Base-by-base conservation (phyloP, 371 early-diverging fungal species). In the Lichtheimia ramosa region DNA sequence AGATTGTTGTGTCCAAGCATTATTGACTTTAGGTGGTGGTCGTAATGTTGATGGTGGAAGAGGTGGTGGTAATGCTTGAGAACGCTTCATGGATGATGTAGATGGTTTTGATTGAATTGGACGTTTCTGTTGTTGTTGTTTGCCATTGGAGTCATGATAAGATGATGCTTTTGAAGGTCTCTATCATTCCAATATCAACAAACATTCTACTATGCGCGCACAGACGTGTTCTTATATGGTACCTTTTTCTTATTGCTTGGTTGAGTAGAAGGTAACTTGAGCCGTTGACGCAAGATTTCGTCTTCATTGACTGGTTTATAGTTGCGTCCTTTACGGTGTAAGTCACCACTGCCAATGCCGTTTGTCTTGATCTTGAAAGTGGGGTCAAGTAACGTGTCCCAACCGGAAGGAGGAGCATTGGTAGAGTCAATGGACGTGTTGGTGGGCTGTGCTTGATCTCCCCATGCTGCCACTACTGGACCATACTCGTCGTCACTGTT, bases 281-380 rank as follows among this genome's bases (percentile, higher is more conserved):
- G 43, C 13, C 69, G 56, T 58, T 69, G 69, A 13, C 51, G 43
- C 21, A 69, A 20, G 23, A 69, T 69, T 14, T 39, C 20, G 20
- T 61, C 56, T 42, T 69, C 69, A 39, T 58, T 56, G 6, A 69
- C 60, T 16, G 69, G 69, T 43, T 58, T 64, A 20, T 56, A 69
- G 41, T 69, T 69, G 3, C 53, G 42, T 20, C 69, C 69, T 50
- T 57, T n/a, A 5, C 69, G 62, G 56, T 69, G 65, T 0, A 69
- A 43, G 39, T 69, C 65, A 6, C 69, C 69, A 4, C 58, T 50
- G 8, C 69, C 69, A 7, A 69, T 49, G 18, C 69, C 69, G 49
- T 55, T 58, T 15, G 69, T 43, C 10, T 56, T 34, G n/a, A 69
- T 14, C 40, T 69, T 69, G 14, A 58, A 58, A 5, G 48, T 55